Conservation (phyloP, 805 yeast genomes). For the Hanseniaspora osmophila region DNA sequence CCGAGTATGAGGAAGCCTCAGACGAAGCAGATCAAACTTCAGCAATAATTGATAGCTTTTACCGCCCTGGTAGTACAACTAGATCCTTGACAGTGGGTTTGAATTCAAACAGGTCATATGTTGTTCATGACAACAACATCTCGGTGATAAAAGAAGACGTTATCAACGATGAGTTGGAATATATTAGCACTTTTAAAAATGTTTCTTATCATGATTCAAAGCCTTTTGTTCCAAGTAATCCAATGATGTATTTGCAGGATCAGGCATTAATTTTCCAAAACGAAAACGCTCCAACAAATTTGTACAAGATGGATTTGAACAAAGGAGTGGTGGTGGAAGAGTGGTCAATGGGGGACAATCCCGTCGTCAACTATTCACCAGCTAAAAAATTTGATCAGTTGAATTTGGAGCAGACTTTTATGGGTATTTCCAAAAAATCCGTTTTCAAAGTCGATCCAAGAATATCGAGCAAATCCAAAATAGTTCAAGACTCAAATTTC, state of each 20-base stretch:
- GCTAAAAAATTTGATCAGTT: constrained; percentile 60
- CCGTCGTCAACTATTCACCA: constrained; percentile 51
- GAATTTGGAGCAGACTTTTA: constrained; percentile 57
- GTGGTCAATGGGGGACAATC: constrained; percentile 45
- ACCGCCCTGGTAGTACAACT: constrained; percentile 6
- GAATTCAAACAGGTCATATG: constrained; percentile 59
- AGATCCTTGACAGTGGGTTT: constrained; percentile 57
- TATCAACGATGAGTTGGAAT: constrained; percentile 38
- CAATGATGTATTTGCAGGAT: constrained; percentile 72
- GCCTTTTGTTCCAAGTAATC: constrained; percentile 39
- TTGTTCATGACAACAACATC: constrained; percentile 62
- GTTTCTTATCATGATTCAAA: constrained; percentile 36
- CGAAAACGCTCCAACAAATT: constrained; percentile 26
- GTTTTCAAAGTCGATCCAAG: constrained; percentile 76
- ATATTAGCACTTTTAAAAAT: constrained; percentile 52
- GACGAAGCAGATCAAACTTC: constrained; percentile 13
- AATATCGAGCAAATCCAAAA: constrained; percentile 34
- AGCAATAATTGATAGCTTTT: constrained; percentile 7
- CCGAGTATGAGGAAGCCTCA: constrained; percentile 25
- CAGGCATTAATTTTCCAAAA: constrained; percentile 52
- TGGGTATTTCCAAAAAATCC: constrained; percentile 53
- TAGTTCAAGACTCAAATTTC: constrained; percentile 44
- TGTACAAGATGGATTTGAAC: constrained; percentile 67
- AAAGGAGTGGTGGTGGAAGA: constrained; percentile 77
- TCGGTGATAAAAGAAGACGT: constrained; percentile 59